Conservation (phyloP, 768 basidiomycete species). For the Leccinum arenicola region DNA sequence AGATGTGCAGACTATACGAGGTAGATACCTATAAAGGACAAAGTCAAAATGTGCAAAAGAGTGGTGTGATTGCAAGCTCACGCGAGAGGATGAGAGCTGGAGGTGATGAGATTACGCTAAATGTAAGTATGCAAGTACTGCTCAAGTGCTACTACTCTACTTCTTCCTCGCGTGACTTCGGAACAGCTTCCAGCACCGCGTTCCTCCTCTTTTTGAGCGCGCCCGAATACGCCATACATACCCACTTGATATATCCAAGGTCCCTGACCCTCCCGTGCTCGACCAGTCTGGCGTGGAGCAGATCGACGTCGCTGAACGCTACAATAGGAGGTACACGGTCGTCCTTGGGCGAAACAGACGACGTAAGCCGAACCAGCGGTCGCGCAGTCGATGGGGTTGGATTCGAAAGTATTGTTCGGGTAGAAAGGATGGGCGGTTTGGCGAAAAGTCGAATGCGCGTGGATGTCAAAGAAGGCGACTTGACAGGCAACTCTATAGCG, state of each 20-base stretch:
- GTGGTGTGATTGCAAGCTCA: no score
- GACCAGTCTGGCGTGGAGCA: conserved; percentile 76
- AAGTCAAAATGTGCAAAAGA: no score
- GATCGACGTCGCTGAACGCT: conserved; percentile 72
- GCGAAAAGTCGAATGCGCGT: conserved; percentile 21
- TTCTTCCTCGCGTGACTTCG: background rate
- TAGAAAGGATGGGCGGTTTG: conserved; percentile 53
- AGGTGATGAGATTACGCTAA: no score
- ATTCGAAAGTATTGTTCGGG: conserved; percentile 49
- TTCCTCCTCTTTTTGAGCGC: conserved; percentile 62
- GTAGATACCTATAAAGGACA: no score
- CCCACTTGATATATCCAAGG: conserved; percentile 69
- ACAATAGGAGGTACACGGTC: conserved; percentile 79
- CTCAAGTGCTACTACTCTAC: background rate
- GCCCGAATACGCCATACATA: conserved; percentile 70
- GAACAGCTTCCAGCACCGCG: conserved; percentile 21
- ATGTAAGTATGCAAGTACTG: no score
- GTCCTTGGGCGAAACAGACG: conserved; percentile 60
- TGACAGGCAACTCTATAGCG: background rate
- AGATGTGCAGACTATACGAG: no score
- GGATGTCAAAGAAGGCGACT: conserved; percentile 3
- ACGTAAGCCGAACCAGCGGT: conserved; percentile 71
- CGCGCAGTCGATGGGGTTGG: conserved; percentile 29
- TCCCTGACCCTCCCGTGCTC: conserved; percentile 39
- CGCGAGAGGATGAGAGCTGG: no score